Evolutionary conservation across 176 grass and related monocot genomes (phyloP), one percentile per base, ranked within the genome.

Genomic region (Aechmea fasciata): DNA sequence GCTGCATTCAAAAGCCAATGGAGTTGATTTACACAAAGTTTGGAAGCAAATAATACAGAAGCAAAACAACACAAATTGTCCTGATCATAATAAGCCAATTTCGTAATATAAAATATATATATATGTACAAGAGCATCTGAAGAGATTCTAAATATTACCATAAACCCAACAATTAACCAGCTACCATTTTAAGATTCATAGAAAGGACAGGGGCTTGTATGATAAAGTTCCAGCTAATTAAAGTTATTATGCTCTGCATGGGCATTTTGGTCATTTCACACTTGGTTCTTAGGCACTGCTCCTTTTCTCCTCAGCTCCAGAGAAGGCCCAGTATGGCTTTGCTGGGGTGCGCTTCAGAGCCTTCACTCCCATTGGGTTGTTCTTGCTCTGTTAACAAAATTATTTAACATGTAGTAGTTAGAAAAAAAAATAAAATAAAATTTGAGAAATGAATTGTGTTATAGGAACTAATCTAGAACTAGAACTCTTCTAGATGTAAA

Each of bases 311-410:
- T 83, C 64, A 70, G 33, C 77, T 48, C 50, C 48, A 15, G 63
- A 51, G 81, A 84, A 79, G 72, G 82, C 65, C 71, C 69, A 75
- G 69, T 72, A 71, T 0, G 69, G 80, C 74, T 85, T 92, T 5
- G 79, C 87, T n/a, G 81, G 80, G 5, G 52, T 80, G 65, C 69
- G 82, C 41, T 76, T 79, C 23, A 75, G 2, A 26, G 94, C 86
- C 87, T 90, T 92, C 55, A 83, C 86, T 79, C 86, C 81, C 47
- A 99, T 74, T 48, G 89, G 78, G 67, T 82, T 93, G 75, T 53
- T 73, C 77, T 99, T 93, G 78, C 66, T 80, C 94, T 99, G 82
- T 76, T 83, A 25, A 25, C 29, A 69, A 12, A 48, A 68, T n/a
- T 12, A 49, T 70, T 14, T n/a, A n/a, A n/a, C 18, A 29, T 48